phyloP scores from a whole-genome alignment of 169 alveolate genomes.

The Cryptosporidium sp. region DNA sequence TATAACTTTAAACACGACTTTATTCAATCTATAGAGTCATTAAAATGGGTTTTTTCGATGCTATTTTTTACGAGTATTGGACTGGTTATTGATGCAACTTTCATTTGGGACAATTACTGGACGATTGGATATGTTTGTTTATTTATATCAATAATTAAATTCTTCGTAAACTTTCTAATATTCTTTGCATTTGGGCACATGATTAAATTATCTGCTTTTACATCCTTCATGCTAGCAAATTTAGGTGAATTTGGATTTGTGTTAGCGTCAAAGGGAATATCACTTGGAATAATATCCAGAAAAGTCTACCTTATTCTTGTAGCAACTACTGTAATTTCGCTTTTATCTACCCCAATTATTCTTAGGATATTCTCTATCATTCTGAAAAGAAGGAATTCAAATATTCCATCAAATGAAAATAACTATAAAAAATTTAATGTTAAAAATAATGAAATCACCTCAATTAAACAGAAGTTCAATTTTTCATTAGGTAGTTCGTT shows the following conservation, averaged over 20 bases:
- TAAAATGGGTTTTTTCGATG: conserved; percentile 72
- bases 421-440: neutral
- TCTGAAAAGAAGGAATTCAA: neutral
- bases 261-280: conserved; percentile 64
- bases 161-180: conserved; percentile 26
- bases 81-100: conserved; percentile 67
- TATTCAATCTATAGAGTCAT: conserved; percentile 60
- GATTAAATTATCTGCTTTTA: conserved; percentile 24
- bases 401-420: conserved; percentile 7
- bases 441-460: neutral
- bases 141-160: conserved; percentile 37
- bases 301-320: conserved; percentile 60
- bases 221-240: conserved; percentile 67
- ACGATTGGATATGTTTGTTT: conserved; percentile 63
- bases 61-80: conserved; percentile 67
- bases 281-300: conserved; percentile 60
- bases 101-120: conserved; percentile 73
- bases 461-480: neutral
- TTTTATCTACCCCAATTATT: conserved; percentile 53
- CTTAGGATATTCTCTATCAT: conserved; percentile 17
- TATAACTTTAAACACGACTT: conserved; percentile 50
- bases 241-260: conserved; percentile 75
- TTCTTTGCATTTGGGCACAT: conserved; percentile 42
- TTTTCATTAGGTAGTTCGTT: neutral
- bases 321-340: conserved; percentile 63